These are phyloP conservation scores for Trypanosoma rangeli DNA, from an alignment of 208 protist species.

Conservation along the genomic window DNA sequence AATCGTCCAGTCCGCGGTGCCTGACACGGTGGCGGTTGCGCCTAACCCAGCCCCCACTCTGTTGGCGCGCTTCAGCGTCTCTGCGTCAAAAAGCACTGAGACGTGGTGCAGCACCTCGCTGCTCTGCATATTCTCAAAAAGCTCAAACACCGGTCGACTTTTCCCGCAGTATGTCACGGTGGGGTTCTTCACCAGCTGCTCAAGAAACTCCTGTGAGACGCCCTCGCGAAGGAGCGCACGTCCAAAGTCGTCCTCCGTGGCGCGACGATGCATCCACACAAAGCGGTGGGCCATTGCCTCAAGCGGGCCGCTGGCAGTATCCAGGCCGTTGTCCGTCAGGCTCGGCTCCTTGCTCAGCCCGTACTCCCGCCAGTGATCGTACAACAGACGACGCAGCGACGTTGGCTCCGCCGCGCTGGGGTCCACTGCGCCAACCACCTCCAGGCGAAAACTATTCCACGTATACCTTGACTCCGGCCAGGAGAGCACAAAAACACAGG, in stretches of 20 bases:
- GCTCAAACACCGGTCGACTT: constrained; percentile 46
- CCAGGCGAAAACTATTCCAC: constrained; percentile 48
- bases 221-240: constrained; percentile 41
- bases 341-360: constrained; percentile 42
- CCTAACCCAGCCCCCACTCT: not conserved
- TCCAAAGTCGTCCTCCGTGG: constrained; percentile 70
- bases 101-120: constrained; percentile 34
- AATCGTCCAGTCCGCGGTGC: constrained; percentile 35
- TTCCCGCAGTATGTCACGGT: constrained; percentile 16
- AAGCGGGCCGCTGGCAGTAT: constrained; percentile 57
- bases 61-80: constrained; percentile 8
- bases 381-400: constrained; percentile 45
- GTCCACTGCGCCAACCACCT: constrained; percentile 59
- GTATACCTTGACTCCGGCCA: constrained; percentile 45
- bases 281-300: constrained; percentile 69
- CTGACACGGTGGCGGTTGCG: not conserved
- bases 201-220: constrained; percentile 36
- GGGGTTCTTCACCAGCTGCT: constrained; percentile 47
- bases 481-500: constrained; percentile 41
- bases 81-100: constrained; percentile 30
- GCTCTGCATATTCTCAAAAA: constrained; percentile 32
- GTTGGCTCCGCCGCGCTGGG: constrained; percentile 35
- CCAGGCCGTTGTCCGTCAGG: constrained; percentile 46
- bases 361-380: constrained; percentile 43
- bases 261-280: constrained; percentile 53